Evolutionary conservation across 192 early-diverging fungal species (phyloP).

Genomic region (Backusella circina): DNA sequence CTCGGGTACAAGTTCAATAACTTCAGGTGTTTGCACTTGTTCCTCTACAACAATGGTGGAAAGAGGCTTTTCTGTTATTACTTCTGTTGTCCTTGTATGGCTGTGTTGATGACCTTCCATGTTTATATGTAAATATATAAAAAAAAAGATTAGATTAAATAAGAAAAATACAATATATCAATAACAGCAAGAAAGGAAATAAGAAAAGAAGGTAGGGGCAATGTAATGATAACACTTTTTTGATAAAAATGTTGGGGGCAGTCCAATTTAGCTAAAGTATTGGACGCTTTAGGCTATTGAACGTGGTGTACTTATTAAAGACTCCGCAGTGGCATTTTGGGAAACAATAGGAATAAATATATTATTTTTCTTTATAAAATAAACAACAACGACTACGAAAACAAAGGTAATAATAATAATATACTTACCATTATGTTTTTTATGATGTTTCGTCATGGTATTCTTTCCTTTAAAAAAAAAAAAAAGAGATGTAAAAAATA

Average conservation of each 20-base stretch:
- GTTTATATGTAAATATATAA: neutral
- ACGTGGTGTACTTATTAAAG: conserved; percentile 1
- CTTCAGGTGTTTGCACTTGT: neutral
- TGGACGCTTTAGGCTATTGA: conserved; percentile 2
- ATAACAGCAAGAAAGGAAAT: neutral
- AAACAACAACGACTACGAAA: too few relatives aligned
- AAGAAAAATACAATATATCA: neutral
- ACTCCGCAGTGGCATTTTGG: conserved; percentile 2
- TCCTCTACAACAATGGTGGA: neutral
- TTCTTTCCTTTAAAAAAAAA: neutral
- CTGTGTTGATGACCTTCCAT: neutral
- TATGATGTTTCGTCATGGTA: neutral
- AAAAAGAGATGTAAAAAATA: neutral
- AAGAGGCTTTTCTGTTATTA: neutral
- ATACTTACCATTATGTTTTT: neutral
- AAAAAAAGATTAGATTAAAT: neutral
- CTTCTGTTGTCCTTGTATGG: neutral
- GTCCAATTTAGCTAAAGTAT: conserved; percentile 3
- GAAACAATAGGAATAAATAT: neutral
- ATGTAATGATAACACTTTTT: neutral
- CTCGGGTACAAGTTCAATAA: neutral
- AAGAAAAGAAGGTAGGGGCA: neutral
- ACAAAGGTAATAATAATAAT: neutral
- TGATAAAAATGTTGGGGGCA: neutral
- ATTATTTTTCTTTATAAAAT: neutral